Evolutionary conservation across 352 stramenopile genomes (phyloP).

Genomic region (Pythium dissotocum): DNA sequence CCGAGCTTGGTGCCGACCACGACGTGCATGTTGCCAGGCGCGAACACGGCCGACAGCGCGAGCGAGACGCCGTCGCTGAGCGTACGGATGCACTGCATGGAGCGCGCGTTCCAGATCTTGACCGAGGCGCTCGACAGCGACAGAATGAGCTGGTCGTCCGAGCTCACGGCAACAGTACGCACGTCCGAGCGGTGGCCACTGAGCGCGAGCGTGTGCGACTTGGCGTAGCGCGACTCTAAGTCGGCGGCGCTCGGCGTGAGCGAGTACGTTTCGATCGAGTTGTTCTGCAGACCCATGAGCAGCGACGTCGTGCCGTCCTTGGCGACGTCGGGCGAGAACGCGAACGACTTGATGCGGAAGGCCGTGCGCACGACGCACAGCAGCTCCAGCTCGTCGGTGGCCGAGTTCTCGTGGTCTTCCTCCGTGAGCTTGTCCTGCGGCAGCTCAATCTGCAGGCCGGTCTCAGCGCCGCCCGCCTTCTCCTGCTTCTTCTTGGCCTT

Average conservation of each 20-base stretch:
- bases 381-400: constrained; percentile 86
- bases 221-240: constrained; percentile 70
- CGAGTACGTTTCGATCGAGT: constrained; percentile 89
- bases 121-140: constrained; percentile 83
- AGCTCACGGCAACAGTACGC: constrained; percentile 83
- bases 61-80: constrained; percentile 76
- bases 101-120: constrained; percentile 93
- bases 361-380: constrained; percentile 82
- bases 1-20: constrained; percentile 97
- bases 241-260: constrained; percentile 52
- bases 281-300: constrained; percentile 90
- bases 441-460: constrained; percentile 27
- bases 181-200: constrained; percentile 93
- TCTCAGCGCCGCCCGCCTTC: constrained; percentile 22
- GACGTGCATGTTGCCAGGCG: constrained; percentile 96
- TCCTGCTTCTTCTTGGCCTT: constrained; percentile 83
- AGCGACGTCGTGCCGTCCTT: constrained; percentile 83
- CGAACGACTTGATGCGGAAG: constrained; percentile 88
- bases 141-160: constrained; percentile 90
- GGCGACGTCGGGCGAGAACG: constrained; percentile 78
- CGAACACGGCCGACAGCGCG: constrained; percentile 94
- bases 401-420: constrained; percentile 59
- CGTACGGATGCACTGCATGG: constrained; percentile 90
- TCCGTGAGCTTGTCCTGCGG: constrained; percentile 39
- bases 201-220: constrained; percentile 70